Conservation (phyloP, 1,139 yeast genomes). For the Pichia sp. region DNA sequence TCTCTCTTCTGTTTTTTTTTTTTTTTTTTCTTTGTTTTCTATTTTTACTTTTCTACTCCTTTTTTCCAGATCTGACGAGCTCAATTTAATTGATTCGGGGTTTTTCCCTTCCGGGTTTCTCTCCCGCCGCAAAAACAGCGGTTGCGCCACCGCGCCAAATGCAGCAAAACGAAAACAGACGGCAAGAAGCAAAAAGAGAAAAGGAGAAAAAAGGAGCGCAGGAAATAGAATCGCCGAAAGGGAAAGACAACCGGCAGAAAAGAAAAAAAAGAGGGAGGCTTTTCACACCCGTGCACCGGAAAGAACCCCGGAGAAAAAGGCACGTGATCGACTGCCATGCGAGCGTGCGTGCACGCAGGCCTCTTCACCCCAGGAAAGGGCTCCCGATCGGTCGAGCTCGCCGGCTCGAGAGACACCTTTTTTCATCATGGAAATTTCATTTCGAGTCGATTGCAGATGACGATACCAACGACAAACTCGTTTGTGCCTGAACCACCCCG, state of each 20-base stretch:
- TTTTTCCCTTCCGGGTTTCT: not conserved
- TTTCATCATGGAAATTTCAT: not conserved
- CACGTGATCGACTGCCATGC: not conserved
- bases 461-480: not conserved
- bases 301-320: not conserved
- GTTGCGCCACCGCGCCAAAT: not conserved
- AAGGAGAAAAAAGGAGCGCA: no score
- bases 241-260: not conserved
- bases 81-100: not conserved
- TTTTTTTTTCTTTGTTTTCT: no score
- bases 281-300: not conserved
- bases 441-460: no score
- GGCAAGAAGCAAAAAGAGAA: no score
- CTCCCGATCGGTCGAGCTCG: not conserved
- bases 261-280: not conserved
- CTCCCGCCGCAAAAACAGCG: not conserved
- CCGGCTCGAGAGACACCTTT: not conserved
- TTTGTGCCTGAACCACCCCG: no score
- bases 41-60: no score
- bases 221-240: not conserved
- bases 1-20: no score
- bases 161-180: not conserved
- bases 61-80: no score
- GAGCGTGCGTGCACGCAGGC: not conserved
- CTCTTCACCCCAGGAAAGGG: no score